Percentiles rank a stretch among this genome's conserved stretches.
Conservation (phyloP, 2,329 filamentous ascomycete species). For the Pyricularia grisea region DNA sequence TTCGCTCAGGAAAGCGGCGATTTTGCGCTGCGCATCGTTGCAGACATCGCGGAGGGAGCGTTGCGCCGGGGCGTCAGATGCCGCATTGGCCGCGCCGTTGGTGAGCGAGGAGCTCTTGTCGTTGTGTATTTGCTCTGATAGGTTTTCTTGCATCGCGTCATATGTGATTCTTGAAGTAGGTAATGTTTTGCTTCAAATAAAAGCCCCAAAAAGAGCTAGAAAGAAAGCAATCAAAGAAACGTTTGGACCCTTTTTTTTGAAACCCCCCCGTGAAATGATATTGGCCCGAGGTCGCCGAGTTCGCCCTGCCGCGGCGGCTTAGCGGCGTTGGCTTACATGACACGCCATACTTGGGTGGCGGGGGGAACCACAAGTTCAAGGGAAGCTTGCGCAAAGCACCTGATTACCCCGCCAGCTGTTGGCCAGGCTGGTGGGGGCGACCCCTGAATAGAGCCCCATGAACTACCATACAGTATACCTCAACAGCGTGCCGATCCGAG, state of each 20-base stretch:
- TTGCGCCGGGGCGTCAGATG: slow-evolving; percentile 4
- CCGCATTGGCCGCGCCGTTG: slow-evolving; percentile 2
- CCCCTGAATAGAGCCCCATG: not conserved
- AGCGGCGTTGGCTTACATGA: not conserved
- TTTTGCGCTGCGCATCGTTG: slow-evolving; percentile 44
- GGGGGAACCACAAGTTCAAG: not conserved
- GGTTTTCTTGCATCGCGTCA: not conserved
- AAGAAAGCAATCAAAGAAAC: not conserved
- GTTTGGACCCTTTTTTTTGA: not conserved
- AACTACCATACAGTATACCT: too few relatives aligned
- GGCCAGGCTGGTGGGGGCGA: not conserved
- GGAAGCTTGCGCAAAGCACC: not conserved
- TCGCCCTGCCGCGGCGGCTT: not conserved
- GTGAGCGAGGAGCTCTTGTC: not conserved
- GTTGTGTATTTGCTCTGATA: not conserved
- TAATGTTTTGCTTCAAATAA: not conserved
- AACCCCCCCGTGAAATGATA: not conserved
- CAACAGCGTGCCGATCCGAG: not conserved
- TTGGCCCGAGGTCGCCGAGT: not conserved
- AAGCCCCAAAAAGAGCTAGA: not conserved
- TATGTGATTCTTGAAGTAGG: not conserved
- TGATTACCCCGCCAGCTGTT: not conserved
- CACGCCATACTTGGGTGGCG: not conserved
- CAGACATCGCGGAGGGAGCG: slow-evolving; percentile 31
- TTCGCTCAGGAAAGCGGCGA: slow-evolving; percentile 57